Conservation (phyloP, 805 yeast species). For the Metschnikowia henanensis region DNA sequence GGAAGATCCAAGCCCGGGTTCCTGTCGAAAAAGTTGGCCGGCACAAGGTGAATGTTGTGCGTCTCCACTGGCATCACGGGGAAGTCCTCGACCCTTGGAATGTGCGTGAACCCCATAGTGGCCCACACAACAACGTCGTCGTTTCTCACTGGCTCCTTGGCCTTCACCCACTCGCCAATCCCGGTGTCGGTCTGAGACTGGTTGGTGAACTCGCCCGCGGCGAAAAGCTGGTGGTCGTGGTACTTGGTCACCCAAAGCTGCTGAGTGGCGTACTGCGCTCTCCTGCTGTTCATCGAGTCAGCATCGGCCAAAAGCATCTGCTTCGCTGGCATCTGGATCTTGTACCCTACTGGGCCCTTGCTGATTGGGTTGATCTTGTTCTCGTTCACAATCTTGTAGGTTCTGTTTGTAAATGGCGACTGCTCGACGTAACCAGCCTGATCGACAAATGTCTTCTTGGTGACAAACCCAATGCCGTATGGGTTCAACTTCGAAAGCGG, state of each 20-base stretch:
- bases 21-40: constrained; percentile 71
- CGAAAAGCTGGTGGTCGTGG: constrained; percentile 67
- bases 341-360: constrained; percentile 73
- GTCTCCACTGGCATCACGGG: constrained; percentile 89
- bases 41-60: constrained; percentile 61
- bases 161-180: constrained; percentile 68
- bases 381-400: constrained; percentile 75
- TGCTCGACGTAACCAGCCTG: constrained; percentile 72
- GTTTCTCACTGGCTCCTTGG: constrained; percentile 66
- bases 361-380: constrained; percentile 67
- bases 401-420: constrained; percentile 73
- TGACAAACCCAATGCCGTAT: constrained; percentile 66
- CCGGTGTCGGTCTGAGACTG: constrained; percentile 75
- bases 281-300: constrained; percentile 61
- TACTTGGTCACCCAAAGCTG: constrained; percentile 84
- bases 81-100: constrained; percentile 84
- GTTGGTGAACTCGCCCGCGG: constrained; percentile 86
- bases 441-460: constrained; percentile 64
- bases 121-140: constrained; percentile 80
- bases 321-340: constrained; percentile 69
- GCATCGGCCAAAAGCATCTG: constrained; percentile 71
- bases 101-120: constrained; percentile 77
- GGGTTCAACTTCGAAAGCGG: constrained; percentile 58
- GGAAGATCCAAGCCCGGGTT: constrained; percentile 83
- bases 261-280: constrained; percentile 75